These are phyloP conservation scores for maize (Zea mays) DNA, from an alignment of 176 grass and related monocot species.

Conservation along the genomic window Zm-B73-REFERENCE-NAM-5.0 NC_050097.1:241772501-241773000, in stretches of 20 bases:
- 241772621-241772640: neutral
- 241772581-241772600: neutral
- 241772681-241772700: neutral
- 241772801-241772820: neutral
- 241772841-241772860: neutral
- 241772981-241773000: neutral
- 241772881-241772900: no score
- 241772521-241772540: neutral
- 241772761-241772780: neutral
- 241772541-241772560: neutral
- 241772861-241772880: neutral
- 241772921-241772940: neutral
- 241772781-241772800: neutral
- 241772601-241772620: neutral
- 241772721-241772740: neutral
- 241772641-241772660: neutral
- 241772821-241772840: neutral
- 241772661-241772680: neutral
- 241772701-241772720: neutral
- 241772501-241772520: neutral
- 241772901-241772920: slow-evolving; percentile 6
- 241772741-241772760: neutral
- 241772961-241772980: neutral
- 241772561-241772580: neutral
- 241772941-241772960: neutral